These are phyloP conservation scores for Aschersonia sp. DNA, from an alignment of 2,329 filamentous ascomycete genomes.

Conservation along the genomic window DNA sequence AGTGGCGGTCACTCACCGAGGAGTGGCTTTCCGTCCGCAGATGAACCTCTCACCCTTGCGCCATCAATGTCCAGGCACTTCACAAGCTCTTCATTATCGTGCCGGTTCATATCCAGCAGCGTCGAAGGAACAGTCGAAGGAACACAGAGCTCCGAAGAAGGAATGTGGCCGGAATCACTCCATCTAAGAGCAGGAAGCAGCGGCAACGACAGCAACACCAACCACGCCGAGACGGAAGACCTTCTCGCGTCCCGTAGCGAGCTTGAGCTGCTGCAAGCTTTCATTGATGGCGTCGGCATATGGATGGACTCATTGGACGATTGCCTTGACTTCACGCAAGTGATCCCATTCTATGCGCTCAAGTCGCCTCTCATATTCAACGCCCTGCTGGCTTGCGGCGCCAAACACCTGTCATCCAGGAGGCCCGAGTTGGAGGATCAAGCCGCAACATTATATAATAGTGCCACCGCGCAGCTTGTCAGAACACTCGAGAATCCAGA, in stretches of 20 bases:
- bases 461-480: slow-evolving; percentile 64
- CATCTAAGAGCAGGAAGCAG: not conserved
- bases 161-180: not conserved
- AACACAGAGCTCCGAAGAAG: not conserved
- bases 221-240: slow-evolving; percentile 24
- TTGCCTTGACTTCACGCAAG: slow-evolving; percentile 70
- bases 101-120: not conserved
- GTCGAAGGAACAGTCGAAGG: not conserved
- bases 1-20: not conserved
- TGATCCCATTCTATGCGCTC: slow-evolving; percentile 72
- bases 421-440: slow-evolving; percentile 63
- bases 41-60: not conserved
- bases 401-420: slow-evolving; percentile 61
- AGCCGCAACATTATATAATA: slow-evolving; percentile 72
- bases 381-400: slow-evolving; percentile 78
- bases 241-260: slow-evolving; percentile 65
- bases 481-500: slow-evolving; percentile 70
- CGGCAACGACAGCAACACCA: not conserved
- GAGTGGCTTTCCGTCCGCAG: not conserved
- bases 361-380: slow-evolving; percentile 79
- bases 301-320: slow-evolving; percentile 93
- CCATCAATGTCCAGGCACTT: not conserved
- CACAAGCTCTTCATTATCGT: not conserved
- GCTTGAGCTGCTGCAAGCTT: slow-evolving; percentile 79
- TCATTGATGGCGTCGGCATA: slow-evolving; percentile 74